A percentile compares a stretch with the other conserved stretches of the same genome.
These are phyloP conservation scores for Kodamaea fungicola DNA, from an alignment of 1,139 yeast species.

Conservation along the genomic window DNA sequence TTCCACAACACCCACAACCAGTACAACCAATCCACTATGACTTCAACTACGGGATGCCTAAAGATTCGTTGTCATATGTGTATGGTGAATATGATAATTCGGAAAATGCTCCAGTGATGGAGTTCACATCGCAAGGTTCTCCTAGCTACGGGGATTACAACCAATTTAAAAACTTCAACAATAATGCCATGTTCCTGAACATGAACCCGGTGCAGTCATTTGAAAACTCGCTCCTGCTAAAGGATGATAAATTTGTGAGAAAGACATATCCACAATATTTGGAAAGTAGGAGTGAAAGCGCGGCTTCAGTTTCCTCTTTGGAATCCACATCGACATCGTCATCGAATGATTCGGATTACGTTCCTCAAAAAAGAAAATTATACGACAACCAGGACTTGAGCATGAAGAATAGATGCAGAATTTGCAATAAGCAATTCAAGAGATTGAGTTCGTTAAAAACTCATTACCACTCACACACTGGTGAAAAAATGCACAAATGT, in stretches of 20 bases:
- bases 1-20: no score
- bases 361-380: neutral
- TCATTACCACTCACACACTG: constrained; percentile 82
- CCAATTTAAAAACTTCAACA: neutral
- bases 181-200: neutral
- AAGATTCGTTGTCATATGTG: no score
- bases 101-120: no score
- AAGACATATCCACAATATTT: neutral
- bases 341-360: neutral
- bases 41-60: no score
- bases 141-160: neutral
- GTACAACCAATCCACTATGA: no score
- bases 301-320: constrained; percentile 1
- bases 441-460: constrained; percentile 80
- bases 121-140: neutral
- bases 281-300: constrained; percentile 2
- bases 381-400: constrained; percentile 1
- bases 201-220: neutral
- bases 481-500: constrained; percentile 77
- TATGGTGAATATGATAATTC: no score
- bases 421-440: constrained; percentile 75
- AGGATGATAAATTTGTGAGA: neutral
- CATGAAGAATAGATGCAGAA: constrained; percentile 45
- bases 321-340: neutral
- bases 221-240: neutral